A percentile compares a stretch with the other conserved stretches of the same genome.
Evolutionary conservation across 345 rosid species (phyloP).

Genomic region (Aquilaria yunnanensis): DNA sequence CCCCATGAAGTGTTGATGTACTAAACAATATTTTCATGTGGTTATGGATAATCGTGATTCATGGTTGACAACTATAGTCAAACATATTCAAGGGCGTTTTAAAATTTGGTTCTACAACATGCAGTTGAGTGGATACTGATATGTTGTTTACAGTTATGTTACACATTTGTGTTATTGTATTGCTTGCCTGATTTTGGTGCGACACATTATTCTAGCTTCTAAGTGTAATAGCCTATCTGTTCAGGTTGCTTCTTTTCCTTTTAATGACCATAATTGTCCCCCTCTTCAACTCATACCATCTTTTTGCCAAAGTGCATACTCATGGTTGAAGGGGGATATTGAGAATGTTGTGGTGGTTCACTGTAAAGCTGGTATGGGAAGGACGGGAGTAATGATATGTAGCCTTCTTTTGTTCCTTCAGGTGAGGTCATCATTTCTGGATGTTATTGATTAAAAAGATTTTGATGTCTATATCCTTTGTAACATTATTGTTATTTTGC

Average conservation of each 20-base stretch:
- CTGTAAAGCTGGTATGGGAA: constrained; percentile 95
- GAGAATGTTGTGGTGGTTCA: constrained; percentile 96
- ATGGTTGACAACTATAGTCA: neutral
- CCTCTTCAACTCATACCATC: constrained; percentile 77
- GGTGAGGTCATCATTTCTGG: constrained; percentile 30
- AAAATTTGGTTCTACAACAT: constrained; percentile 3
- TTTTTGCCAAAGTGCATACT: constrained; percentile 89
- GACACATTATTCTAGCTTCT: constrained; percentile 11
- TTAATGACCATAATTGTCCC: constrained; percentile 94
- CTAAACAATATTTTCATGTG: no score
- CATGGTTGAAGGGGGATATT: constrained; percentile 96
- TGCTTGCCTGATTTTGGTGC: neutral
- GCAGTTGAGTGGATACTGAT: neutral
- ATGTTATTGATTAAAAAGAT: neutral
- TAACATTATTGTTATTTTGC: constrained; percentile 15
- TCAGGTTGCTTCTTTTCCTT: constrained; percentile 95
- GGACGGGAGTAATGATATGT: constrained; percentile 95
- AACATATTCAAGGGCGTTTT: neutral
- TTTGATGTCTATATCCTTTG: constrained; percentile 1
- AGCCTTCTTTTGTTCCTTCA: constrained; percentile 85
- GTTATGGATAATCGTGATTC: neutral
- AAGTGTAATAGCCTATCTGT: constrained; percentile 14
- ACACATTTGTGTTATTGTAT: neutral
- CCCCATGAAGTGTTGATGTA: neutral
- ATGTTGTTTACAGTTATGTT: neutral